phyloP scores from a whole-genome alignment of 257 asterid genomes.

The Solanum appendiculatum region DNA sequence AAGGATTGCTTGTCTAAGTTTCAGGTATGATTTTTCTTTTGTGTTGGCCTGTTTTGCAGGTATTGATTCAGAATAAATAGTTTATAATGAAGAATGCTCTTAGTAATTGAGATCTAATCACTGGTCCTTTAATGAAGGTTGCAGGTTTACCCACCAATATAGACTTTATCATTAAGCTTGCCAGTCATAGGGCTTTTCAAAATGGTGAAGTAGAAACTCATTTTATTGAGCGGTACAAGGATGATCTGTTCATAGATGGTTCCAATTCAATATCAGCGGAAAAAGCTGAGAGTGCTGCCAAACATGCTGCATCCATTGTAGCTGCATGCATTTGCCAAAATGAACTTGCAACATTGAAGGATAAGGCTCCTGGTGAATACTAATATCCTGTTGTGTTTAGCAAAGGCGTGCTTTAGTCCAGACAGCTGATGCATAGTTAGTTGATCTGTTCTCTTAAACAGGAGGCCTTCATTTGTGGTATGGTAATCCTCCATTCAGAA shows the following conservation, averaged over 20 bases:
- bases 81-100: not conserved
- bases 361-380: conserved; percentile 48
- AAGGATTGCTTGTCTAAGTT: conserved; percentile 81
- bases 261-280: conserved; percentile 27
- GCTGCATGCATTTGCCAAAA: conserved; percentile 76
- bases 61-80: not conserved
- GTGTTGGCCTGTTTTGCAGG: not conserved
- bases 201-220: conserved; percentile 91
- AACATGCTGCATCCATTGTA: conserved; percentile 57
- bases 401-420: not conserved
- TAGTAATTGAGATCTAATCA: not conserved
- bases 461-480: conserved; percentile 71
- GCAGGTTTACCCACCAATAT: conserved; percentile 98
- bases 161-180: conserved; percentile 76
- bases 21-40: conserved; percentile 42
- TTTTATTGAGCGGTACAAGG: conserved; percentile 77
- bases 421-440: conserved; percentile 1
- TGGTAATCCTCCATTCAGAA: conserved; percentile 77
- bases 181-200: conserved; percentile 63
- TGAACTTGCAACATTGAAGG: conserved; percentile 29
- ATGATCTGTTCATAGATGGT: conserved; percentile 55
- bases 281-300: conserved; percentile 34
- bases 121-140: conserved; percentile 37
- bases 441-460: conserved; percentile 21
- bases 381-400: not conserved